phyloP scores from a whole-genome alignment of 768 basidiomycete genomes.

The Rhizopogon roseolus region DNA sequence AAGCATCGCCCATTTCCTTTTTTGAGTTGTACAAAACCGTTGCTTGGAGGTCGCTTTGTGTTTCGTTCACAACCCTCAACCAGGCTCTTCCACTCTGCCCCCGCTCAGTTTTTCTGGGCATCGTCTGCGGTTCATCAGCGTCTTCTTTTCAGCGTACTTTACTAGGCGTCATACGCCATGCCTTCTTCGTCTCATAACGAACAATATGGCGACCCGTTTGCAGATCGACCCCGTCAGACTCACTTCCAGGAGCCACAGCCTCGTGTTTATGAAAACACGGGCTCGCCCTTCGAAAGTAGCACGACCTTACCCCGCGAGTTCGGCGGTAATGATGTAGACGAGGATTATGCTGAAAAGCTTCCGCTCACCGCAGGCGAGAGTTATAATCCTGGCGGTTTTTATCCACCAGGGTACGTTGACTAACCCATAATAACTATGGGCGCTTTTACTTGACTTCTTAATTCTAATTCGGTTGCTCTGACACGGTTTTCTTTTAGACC shows the following conservation, averaged over 20 bases:
- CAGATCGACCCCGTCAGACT: conserved; percentile 58
- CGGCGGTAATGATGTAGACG: conserved; percentile 49
- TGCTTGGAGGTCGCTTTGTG: conserved; percentile 8
- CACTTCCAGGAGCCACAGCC: conserved; percentile 56
- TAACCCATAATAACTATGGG: not conserved
- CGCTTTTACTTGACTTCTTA: conserved; percentile 8
- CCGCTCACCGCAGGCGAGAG: conserved; percentile 60
- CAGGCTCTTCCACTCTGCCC: conserved; percentile 3
- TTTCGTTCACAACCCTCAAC: conserved; percentile 17
- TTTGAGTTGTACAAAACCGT: conserved; percentile 20
- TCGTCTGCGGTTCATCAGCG: conserved; percentile 3
- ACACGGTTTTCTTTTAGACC: conserved; percentile 24
- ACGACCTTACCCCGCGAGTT: conserved; percentile 52
- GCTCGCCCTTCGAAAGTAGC: conserved; percentile 54
- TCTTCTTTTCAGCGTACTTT: not conserved
- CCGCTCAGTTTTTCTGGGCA: conserved; percentile 5
- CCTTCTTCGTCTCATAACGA: conserved; percentile 25
- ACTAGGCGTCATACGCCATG: conserved; percentile 11
- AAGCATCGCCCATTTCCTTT: conserved; percentile 25
- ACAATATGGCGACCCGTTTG: conserved; percentile 62
- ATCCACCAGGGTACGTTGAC: conserved; percentile 64
- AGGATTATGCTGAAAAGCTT: conserved; percentile 72
- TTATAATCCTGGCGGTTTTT: conserved; percentile 56
- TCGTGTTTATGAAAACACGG: conserved; percentile 35
- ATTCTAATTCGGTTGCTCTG: conserved; percentile 1